These are phyloP conservation scores for Talaromyces sp. DNA, from an alignment of 2,329 filamentous ascomycete species.

Conservation along the genomic window DNA sequence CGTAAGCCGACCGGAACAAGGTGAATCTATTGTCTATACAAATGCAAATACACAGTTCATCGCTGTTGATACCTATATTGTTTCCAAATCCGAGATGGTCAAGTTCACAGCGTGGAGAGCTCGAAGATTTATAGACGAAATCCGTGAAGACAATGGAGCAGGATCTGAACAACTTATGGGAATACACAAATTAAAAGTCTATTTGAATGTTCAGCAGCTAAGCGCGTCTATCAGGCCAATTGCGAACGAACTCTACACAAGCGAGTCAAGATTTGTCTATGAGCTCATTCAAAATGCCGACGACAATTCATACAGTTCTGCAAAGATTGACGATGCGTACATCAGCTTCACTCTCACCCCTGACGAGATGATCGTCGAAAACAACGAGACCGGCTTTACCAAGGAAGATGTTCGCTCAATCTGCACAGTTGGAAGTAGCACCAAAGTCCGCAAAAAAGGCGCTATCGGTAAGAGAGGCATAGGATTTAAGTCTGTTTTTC, in stretches of 20 bases:
- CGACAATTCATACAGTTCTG: background rate
- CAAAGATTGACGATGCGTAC: too few relatives aligned
- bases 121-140: too few relatives aligned
- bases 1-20: too few relatives aligned
- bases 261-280: background rate
- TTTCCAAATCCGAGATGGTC: too few relatives aligned
- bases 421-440: background rate
- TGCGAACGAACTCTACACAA: background rate
- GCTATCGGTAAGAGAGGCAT: constrained; percentile 36
- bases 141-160: too few relatives aligned
- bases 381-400: background rate
- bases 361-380: background rate
- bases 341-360: background rate
- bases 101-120: too few relatives aligned
- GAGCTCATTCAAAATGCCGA: constrained; percentile 1
- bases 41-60: too few relatives aligned
- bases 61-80: too few relatives aligned
- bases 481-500: constrained; percentile 39
- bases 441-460: constrained; percentile 29
- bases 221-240: too few relatives aligned
- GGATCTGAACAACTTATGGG: too few relatives aligned
- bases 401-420: background rate
- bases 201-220: background rate
- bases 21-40: too few relatives aligned
- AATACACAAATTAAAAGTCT: too few relatives aligned